phyloP scores from a whole-genome alignment of 1,284 basidiomycete genomes.

The Pseudozyma pruni region DNA sequence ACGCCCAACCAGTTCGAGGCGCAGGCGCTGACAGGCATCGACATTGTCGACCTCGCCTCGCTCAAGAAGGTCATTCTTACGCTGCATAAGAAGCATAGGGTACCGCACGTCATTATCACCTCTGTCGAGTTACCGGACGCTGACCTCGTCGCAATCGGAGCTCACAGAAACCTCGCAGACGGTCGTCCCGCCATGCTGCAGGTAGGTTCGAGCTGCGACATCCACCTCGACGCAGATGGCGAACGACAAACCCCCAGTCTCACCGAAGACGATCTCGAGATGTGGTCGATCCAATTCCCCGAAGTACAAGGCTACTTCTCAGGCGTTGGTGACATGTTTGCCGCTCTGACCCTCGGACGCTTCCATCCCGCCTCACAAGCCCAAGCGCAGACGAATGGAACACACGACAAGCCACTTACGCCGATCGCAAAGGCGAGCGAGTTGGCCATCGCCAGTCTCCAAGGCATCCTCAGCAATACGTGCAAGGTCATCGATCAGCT shows the following conservation, averaged over 20 bases:
- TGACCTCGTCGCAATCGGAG: conserved; percentile 53
- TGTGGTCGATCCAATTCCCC: conserved; percentile 79
- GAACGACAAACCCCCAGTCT: conserved; percentile 14
- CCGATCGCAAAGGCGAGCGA: conserved; percentile 72
- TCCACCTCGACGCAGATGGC: conserved; percentile 26
- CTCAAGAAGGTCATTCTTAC: conserved; percentile 77
- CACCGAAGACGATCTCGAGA: conserved; percentile 10
- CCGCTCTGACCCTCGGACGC: conserved; percentile 87
- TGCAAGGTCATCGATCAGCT: conserved; percentile 34
- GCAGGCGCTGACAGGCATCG: conserved; percentile 72
- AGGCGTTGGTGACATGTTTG: conserved; percentile 96
- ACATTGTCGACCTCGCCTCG: conserved; percentile 76
- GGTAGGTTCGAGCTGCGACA: conserved; percentile 66
- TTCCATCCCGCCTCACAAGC: conserved; percentile 72
- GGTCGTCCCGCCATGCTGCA: conserved; percentile 58
- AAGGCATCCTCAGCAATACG: conserved; percentile 76
- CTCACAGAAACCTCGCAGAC: conserved; percentile 27
- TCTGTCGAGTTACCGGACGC: conserved; percentile 74
- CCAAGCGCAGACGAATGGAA: conserved; percentile 5
- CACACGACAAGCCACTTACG: conserved; percentile 68
- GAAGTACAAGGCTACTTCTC: conserved; percentile 91
- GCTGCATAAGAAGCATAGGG: conserved; percentile 79
- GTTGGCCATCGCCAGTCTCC: conserved; percentile 81
- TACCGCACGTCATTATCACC: conserved; percentile 90
- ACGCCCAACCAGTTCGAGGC: conserved; percentile 99